Evolutionary conservation across 106 monocot species (phyloP).

Genomic region (Xerophyta viscosa): DNA sequence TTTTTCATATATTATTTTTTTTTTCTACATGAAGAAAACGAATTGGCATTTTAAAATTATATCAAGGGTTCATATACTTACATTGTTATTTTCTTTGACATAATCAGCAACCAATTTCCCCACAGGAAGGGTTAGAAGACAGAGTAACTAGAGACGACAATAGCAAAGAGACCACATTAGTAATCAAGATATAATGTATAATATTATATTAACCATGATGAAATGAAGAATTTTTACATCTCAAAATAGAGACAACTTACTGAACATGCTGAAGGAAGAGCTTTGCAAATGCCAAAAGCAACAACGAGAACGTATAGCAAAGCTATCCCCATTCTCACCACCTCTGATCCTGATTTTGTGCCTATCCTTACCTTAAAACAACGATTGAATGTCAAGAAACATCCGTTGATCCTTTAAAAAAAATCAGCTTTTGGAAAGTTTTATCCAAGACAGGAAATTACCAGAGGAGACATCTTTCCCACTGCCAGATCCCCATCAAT

Average conservation of each 20-base stretch:
- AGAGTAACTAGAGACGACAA: constrained; percentile 36
- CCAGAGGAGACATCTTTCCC: constrained; percentile 95
- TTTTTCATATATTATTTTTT: no score
- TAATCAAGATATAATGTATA: not conserved
- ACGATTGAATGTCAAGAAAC: not conserved
- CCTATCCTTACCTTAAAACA: constrained; percentile 71
- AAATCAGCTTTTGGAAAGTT: no score
- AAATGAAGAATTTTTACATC: not conserved
- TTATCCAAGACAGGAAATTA: constrained; percentile 28
- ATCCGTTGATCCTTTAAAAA: not conserved
- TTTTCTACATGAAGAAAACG: no score
- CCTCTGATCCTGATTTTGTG: constrained; percentile 46
- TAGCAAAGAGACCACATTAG: not conserved
- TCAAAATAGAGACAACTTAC: constrained; percentile 27
- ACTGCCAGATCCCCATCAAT: constrained; percentile 82
- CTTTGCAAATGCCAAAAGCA: constrained; percentile 36
- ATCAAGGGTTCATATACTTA: constrained; percentile 15
- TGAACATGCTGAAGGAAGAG: constrained; percentile 52
- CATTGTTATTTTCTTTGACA: constrained; percentile 63
- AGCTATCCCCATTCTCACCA: constrained; percentile 49
- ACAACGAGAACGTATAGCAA: constrained; percentile 48
- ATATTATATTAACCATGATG: no score
- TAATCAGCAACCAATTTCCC: constrained; percentile 54
- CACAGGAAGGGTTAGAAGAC: constrained; percentile 51
- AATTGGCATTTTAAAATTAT: no score